Evolutionary conservation across 2,329 filamentous ascomycete genomes (phyloP), one percentile per base, ranked within the genome.

Genomic region (Ascosphaera pollenicola): DNA sequence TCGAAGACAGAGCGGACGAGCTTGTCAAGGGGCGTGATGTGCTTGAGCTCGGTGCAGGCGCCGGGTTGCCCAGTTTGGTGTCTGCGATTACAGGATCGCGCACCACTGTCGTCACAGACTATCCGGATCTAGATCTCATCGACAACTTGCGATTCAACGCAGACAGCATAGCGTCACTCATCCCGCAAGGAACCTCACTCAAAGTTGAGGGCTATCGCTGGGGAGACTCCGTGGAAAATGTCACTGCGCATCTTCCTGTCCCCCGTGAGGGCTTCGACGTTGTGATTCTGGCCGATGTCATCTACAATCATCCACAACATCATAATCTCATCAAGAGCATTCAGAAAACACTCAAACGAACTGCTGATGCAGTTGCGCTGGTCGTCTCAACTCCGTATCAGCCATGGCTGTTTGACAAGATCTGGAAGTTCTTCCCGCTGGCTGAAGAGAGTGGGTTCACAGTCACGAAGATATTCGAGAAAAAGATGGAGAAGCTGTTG

Each of bases 311-410:
- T 54, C 78, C 75, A 3, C 84, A 93, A 61, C 87, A 94, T 52
- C 63, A 59, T 2, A 83, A 81, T 50, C 65, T 94, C 43, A 64
- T 91, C 46, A 66, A 69, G 46, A 83, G 78, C 3, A 70, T 94
- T 43, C 63, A 69, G 49, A 54, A 68, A 51, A 80, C 78, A 13
- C 57, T 94, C 49, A 69, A 66, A 47, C 64, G 60, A 44, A 56
- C 60, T 3, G 49, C 54, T 3, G 61, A 62, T 2, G 71, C 76
- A 37, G 67, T 66, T 40, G 83, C 84, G 2, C 70, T 85, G 49
- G 84, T 94, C 6, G 91, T 94, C 56, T 95, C 94, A 61, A 92
- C 85, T 0, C 85, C 82, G 16, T 93, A 95, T 59, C 68, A 89
- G 45, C 85, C 87, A 1, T 94, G 85, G 85, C 63, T 94, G 51